Evolutionary conservation across 768 basidiomycete genomes (phyloP), one percentile per base, ranked within the genome.

Genomic region (Pulveroboletus sp.): DNA sequence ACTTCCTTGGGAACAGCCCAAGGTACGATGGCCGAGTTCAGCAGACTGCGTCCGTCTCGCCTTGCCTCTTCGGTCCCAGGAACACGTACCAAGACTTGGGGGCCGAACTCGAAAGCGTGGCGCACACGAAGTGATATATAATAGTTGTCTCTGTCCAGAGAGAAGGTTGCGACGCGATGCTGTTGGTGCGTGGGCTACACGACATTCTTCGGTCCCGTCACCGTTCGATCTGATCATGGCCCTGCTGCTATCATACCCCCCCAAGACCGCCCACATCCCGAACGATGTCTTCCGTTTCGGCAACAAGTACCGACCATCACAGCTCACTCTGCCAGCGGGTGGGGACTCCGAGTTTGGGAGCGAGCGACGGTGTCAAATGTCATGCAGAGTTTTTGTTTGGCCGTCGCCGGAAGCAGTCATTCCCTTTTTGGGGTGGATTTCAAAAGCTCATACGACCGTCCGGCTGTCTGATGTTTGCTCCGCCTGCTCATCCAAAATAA

Each of bases 141-240:
- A 30, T 7, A 11, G 11, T 3, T 9, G n/a, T 40, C 21, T 38
- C 21, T 24, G 40, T 26, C 32, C 15, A n/a, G 12, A 8, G 27
- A 7, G 36, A 27, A 12, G 5, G 10, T 17, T 17, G 9, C 27
- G 11, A 38, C 14, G 30, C 28, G 27, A 11, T 30, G 30, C 18
- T 43, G 18, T 5, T n/a, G 21, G 43, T 47, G 39, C 28, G 39
- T 45, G 11, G 28, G 18, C 27, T 8, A 27, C n/a, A 32, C 28
- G 32, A 31, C n/a, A 4, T 48, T 14, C 49, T 31, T 49, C 49
- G 45, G 46, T 26, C 35, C 49, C 36, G 28, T 4, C 21, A 17
- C n/a, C 21, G 6, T 32, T 27, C 24, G 48, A 46, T 49, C 48
- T 49, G 47, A 49, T 49, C 47, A 49, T 2, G 8, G n/a, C 14